Base-by-base conservation (phyloP, 2,329 filamentous ascomycete genomes). In the Fusarium anthophilum region DNA sequence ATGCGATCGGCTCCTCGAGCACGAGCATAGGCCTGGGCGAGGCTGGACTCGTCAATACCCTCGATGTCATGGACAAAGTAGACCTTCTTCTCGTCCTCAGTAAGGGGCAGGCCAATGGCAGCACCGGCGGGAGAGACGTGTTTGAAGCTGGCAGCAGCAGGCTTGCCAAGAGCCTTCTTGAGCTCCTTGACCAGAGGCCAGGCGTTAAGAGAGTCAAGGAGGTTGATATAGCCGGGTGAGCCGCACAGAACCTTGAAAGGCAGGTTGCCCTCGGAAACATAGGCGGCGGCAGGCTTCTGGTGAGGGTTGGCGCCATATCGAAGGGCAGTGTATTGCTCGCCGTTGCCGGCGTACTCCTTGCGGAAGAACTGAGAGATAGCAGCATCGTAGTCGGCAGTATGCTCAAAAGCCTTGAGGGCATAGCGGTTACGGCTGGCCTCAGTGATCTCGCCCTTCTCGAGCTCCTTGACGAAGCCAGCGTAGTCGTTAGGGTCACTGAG, bases 111-210 rank as follows among this genome's bases (percentile, higher is more conserved):
- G 76, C 95, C 96, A 79, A 99, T 96, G 76, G 96, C 96, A 67
- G 96, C 96, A 80, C 96, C 96, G 48, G 96, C 96, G 26, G 96
- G 96, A 15, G 96, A 99, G 72, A 98, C 96, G 83, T 99, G 96
- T 91, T 98, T 99, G 91, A 99, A 99, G 82, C 94, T 98, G 73
- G 96, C 96, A 37, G 96, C 96, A 61, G 96, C 96, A 39, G 96
- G 94, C 83, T 93, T 92, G 77, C 93, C 92, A 28, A 98, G 91
- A 28, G 96, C 94, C 77, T 93, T 87, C 87, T 95, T 97, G 79
- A 99, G 90, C 86, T 99, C 96, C 88, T 97, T 97, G 66, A 99
- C 96, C 69, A 99, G 87, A 12, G 94, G 94, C 96, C 96, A 99
- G 77, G 95, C 94, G 84, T 99, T 99, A 78, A 99, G 90, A 57